These are phyloP conservation scores for Pseudogymnoascus sp. DNA, from an alignment of 2,329 filamentous ascomycete genomes.

Conservation along the genomic window DNA sequence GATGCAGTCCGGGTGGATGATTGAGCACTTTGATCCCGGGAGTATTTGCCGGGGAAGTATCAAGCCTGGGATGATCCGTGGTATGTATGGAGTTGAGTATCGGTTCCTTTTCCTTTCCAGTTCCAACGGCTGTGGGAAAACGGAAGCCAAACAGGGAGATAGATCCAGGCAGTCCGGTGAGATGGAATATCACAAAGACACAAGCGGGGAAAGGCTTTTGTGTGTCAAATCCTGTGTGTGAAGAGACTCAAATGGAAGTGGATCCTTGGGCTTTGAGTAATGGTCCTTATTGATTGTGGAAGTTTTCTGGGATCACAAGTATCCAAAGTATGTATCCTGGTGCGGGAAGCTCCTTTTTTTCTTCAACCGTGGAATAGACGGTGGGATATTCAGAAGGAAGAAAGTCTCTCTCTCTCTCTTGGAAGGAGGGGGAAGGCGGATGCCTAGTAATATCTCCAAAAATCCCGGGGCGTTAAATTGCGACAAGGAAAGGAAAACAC, in stretches of 20 bases:
- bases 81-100: background rate
- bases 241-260: background rate
- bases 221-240: background rate
- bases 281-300: background rate
- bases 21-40: background rate
- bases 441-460: background rate
- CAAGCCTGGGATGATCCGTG: background rate
- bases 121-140: background rate
- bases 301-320: background rate
- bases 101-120: background rate
- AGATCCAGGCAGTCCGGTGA: background rate
- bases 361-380: background rate
- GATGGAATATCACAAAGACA: background rate
- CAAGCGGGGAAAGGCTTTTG: slow-evolving; percentile 1
- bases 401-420: background rate
- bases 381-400: background rate
- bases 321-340: background rate
- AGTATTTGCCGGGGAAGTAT: background rate
- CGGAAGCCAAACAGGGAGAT: background rate
- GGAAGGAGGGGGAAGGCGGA: background rate
- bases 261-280: background rate
- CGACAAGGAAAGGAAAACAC: background rate
- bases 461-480: background rate
- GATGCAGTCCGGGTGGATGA: background rate
- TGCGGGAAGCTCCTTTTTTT: background rate